Evolutionary conservation across 1,139 yeast species (phyloP), one percentile per base, ranked within the genome.

Genomic region (Blastobotrys proliferans): DNA sequence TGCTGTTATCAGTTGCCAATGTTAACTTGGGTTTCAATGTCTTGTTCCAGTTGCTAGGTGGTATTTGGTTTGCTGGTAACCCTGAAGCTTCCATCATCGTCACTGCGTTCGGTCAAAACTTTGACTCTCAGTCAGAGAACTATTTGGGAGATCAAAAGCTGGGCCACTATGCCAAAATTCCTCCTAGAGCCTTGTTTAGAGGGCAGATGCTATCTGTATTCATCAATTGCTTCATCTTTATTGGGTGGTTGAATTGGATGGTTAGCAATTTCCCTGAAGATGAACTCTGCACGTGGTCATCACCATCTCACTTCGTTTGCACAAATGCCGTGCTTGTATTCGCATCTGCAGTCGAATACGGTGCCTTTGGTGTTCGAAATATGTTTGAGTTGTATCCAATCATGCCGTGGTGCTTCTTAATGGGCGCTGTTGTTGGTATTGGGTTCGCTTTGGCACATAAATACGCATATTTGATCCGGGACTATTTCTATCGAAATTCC

Each of bases 61-160:
- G 86, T 26, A 77, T 78, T 52, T 79, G 81, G 6, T 53, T 78
- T 38, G 83, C 81, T 29, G 82, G 82, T 46, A 77, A 79, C 49
- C 82, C 81, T 32, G 62, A 69, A 44, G 83, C 84, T 2, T 62
- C 78, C 50, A 77, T 74, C 70, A 69, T 73, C 38, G 63, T 77
- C 38, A 77, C 77, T 59, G 75, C 79, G 1, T 69, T 69, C 50
- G 85, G 83, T 33, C 73, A 71, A 53, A 78, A 77, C 57, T 74
- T 75, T 46, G 76, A 73, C 56, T 71, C 72, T 5, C 83, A 77
- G 61, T 80, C 81, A 11, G 38, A 31, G 21, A 45, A 46, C 44
- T 33, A 41, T 34, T 28, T 78, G 38, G 57, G 73, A 6, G 74
- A 76, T 53, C 77, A 76, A 61, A 80, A 80, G 58, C 56, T 72